Conservation (phyloP, 2,329 filamentous ascomycete species). For the Rachicladosporium sp. region DNA sequence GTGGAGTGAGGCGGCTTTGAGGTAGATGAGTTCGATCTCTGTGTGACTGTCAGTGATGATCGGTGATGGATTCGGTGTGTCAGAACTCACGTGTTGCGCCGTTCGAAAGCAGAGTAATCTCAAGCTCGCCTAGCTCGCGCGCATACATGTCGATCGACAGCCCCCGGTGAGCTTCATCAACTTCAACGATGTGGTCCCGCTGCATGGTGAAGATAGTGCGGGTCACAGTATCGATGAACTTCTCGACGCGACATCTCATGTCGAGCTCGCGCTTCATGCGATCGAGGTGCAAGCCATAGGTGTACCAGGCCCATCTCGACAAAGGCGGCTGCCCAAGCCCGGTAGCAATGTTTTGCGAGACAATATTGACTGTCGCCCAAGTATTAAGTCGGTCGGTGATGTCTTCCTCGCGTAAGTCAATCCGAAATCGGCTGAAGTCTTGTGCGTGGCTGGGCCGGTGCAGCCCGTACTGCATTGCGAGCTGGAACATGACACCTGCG, state of each 20-base stretch:
- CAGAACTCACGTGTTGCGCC: conserved; percentile 16
- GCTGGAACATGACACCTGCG: conserved; percentile 76
- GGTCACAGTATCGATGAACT: conserved; percentile 65
- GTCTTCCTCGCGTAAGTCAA: conserved; percentile 64
- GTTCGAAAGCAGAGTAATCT: conserved; percentile 23
- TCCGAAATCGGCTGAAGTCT: conserved; percentile 59
- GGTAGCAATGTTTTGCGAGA: conserved; percentile 68
- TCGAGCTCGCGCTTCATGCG: conserved; percentile 48
- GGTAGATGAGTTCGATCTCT: conserved; percentile 46
- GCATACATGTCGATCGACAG: conserved; percentile 26
- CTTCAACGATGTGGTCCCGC: conserved; percentile 52
- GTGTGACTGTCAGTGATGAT: conserved; percentile 38
- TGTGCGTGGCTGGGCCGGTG: conserved; percentile 72
- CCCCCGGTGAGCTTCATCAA: conserved; percentile 24
- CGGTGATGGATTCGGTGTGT: conserved; percentile 37
- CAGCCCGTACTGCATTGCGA: conserved; percentile 70
- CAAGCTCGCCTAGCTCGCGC: conserved; percentile 25
- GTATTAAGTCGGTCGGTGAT: conserved; percentile 66
- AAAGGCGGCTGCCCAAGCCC: conserved; percentile 67
- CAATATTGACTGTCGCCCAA: conserved; percentile 78
- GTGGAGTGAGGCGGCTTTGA: conserved; percentile 62
- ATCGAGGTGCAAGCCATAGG: conserved; percentile 64
- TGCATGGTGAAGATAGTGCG: conserved; percentile 70
- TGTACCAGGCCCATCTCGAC: conserved; percentile 41
- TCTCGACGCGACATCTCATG: conserved; percentile 57